These are phyloP conservation scores for Saxophila tyrrhenica DNA, from an alignment of 495 filamentous ascomycete genomes.

Conservation along the genomic window DNA sequence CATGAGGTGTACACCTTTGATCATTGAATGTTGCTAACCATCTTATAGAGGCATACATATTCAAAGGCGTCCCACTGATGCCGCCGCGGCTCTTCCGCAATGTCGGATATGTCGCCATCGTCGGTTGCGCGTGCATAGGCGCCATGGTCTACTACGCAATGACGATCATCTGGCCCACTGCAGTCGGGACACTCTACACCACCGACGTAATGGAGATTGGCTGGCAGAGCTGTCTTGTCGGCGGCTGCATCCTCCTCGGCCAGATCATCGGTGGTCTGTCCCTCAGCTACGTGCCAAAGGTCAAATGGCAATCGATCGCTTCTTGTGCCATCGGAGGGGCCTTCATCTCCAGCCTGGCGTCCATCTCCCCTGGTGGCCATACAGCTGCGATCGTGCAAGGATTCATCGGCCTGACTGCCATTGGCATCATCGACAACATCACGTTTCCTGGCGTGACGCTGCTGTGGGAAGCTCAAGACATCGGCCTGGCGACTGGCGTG, in stretches of 20 bases:
- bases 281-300: slow-evolving; percentile 21
- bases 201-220: slow-evolving; percentile 17
- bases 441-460: slow-evolving; percentile 23
- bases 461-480: slow-evolving; percentile 28
- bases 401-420: slow-evolving; percentile 8
- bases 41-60: not conserved
- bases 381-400: not conserved
- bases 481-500: slow-evolving; percentile 39
- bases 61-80: slow-evolving; percentile 23
- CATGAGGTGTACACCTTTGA: slow-evolving; percentile 14
- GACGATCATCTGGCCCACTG: slow-evolving; percentile 18
- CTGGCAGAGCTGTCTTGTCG: slow-evolving; percentile 18
- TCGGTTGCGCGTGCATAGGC: slow-evolving; percentile 22
- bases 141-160: slow-evolving; percentile 30
- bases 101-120: slow-evolving; percentile 23
- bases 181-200: slow-evolving; percentile 22
- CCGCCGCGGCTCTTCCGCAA: slow-evolving; percentile 30
- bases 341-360: not conserved
- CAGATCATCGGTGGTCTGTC: slow-evolving; percentile 22
- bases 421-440: slow-evolving; percentile 26
- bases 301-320: not conserved
- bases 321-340: not conserved
- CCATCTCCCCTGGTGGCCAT: not conserved
- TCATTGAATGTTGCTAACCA: not conserved
- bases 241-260: slow-evolving; percentile 23